Evolutionary conservation across 176 grass and related monocot genomes (phyloP).

Genomic region (Avena atlantica): DNA sequence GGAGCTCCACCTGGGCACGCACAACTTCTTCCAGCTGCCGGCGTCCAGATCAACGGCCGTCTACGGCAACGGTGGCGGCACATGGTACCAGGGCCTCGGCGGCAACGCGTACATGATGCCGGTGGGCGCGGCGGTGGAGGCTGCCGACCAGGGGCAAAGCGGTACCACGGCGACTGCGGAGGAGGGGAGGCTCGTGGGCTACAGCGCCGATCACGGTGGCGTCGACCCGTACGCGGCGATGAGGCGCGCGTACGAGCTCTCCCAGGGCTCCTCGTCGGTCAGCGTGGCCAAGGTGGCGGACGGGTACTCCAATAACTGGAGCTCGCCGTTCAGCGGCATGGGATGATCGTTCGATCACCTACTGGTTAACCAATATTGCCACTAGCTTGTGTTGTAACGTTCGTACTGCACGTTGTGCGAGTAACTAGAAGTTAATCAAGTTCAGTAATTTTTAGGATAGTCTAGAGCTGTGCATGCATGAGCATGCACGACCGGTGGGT

Average conservation of each 20-base stretch:
- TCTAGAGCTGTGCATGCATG: constrained; percentile 28
- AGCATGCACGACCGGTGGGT: neutral
- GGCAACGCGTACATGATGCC: constrained; percentile 55
- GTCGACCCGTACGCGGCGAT: constrained; percentile 51
- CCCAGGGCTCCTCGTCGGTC: constrained; percentile 59
- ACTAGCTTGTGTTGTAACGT: constrained; percentile 17
- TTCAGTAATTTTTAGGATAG: constrained; percentile 41
- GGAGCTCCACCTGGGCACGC: constrained; percentile 54
- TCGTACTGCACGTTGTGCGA: neutral
- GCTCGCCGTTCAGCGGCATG: constrained; percentile 63
- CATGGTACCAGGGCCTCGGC: constrained; percentile 45
- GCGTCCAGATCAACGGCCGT: constrained; percentile 44
- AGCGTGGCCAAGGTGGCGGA: constrained; percentile 61
- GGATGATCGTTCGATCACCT: constrained; percentile 39
- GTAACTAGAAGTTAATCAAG: neutral
- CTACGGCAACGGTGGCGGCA: constrained; percentile 24
- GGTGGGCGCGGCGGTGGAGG: constrained; percentile 42
- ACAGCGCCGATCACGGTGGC: constrained; percentile 36
- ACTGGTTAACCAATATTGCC: neutral
- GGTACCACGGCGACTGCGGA: constrained; percentile 48
- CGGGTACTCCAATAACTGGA: constrained; percentile 59
- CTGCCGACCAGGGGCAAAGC: constrained; percentile 53
- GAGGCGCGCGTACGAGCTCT: constrained; percentile 65
- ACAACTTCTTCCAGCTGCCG: constrained; percentile 65
- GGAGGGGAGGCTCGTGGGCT: constrained; percentile 53